Percentiles rank a stretch among this genome's conserved stretches.
These are phyloP conservation scores for Neckera pumila DNA, from an alignment of 225 moss, liverwort and hornwort genomes.

Conservation along the genomic window DNA sequence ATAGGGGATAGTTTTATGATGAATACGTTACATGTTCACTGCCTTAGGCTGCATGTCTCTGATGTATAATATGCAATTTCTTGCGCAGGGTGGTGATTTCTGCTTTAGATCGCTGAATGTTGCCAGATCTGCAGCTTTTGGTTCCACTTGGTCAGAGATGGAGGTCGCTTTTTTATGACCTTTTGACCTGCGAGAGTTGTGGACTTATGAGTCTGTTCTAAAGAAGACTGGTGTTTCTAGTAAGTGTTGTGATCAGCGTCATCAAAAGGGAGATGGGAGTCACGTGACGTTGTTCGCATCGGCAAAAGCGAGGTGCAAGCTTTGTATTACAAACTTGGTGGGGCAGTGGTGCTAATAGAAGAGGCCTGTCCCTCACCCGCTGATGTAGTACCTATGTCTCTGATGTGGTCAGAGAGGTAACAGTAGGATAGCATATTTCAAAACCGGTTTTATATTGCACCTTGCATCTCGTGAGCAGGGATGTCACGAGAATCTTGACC, in stretches of 20 bases:
- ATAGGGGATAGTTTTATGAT: not conserved
- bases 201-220: not conserved
- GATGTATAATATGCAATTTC: not conserved
- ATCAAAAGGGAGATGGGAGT: not conserved
- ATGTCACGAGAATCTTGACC: not conserved
- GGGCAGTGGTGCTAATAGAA: slow-evolving; percentile 29
- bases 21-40: not conserved
- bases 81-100: slow-evolving; percentile 53
- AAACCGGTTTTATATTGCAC: not conserved
- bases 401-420: not conserved
- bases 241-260: not conserved
- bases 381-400: not conserved
- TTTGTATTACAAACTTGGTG: slow-evolving; percentile 18
- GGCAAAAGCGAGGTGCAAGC: slow-evolving; percentile 36
- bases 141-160: not conserved
- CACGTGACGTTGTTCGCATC: not conserved
- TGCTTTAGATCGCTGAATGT: slow-evolving; percentile 37
- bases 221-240: not conserved
- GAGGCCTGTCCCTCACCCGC: slow-evolving; percentile 33
- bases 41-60: not conserved
- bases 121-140: not conserved
- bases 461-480: not conserved
- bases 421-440: not conserved
- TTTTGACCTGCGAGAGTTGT: not conserved
- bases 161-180: slow-evolving; percentile 10